Evolutionary conservation across 768 basidiomycete genomes (phyloP).

Genomic region (Phanerochaete carnosa): DNA sequence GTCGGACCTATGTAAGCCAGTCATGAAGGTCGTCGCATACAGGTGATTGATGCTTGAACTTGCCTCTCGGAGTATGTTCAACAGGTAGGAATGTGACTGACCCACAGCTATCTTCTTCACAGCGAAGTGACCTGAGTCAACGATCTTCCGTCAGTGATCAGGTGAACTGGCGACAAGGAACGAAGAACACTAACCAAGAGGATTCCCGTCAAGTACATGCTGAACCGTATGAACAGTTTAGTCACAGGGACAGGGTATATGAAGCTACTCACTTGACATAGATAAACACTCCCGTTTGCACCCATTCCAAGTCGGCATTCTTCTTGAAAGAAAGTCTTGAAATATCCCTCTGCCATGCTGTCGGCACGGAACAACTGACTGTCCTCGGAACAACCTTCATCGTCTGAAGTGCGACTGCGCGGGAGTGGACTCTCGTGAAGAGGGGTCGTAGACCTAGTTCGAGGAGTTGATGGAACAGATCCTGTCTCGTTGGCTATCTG

Average conservation of each 20-base stretch:
- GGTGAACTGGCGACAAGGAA: no score
- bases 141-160: not conserved
- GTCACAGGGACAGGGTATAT: not conserved
- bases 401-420: not conserved
- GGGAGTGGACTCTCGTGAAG: not conserved
- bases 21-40: not conserved
- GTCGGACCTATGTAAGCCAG: constrained; percentile 54
- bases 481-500: constrained; percentile 65
- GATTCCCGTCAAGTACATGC: constrained; percentile 87
- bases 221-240: constrained; percentile 23
- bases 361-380: constrained; percentile 53
- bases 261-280: constrained; percentile 66
- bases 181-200: constrained; percentile 55
- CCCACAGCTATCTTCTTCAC: constrained; percentile 97
- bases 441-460: not conserved
- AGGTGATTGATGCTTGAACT: constrained; percentile 8
- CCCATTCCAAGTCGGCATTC: constrained; percentile 91
- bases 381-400: not conserved
- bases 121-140: constrained; percentile 69
- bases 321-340: constrained; percentile 89
- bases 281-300: constrained; percentile 86
- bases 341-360: constrained; percentile 89
- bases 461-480: constrained; percentile 29
- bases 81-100: constrained; percentile 80
- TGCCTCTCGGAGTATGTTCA: constrained; percentile 78